phyloP scores from a whole-genome alignment of 345 rosid species.

The Litchi chinensis region DNA sequence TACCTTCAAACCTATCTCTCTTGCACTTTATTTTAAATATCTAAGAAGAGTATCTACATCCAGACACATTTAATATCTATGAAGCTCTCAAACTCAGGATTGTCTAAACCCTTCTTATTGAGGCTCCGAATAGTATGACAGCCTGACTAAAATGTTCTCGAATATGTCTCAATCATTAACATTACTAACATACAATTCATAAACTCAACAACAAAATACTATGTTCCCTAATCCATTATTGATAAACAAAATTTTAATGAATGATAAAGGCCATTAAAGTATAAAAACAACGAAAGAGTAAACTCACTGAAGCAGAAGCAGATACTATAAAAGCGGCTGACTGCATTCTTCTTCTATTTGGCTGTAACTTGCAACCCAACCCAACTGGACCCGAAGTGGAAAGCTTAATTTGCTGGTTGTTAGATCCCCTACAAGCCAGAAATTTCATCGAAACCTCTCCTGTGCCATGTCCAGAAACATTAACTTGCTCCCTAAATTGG shows the following conservation, averaged over 20 bases:
- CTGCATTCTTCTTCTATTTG: constrained; percentile 25
- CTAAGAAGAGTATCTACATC: neutral
- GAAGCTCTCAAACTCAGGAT: neutral
- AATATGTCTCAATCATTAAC: neutral
- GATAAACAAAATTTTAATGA: neutral
- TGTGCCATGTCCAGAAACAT: constrained; percentile 18
- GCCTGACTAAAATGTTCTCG: neutral
- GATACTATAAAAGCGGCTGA: constrained; percentile 38
- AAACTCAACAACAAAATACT: neutral
- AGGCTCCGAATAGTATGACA: neutral
- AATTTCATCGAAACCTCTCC: constrained; percentile 25
- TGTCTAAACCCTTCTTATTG: neutral
- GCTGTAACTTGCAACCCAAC: constrained; percentile 26
- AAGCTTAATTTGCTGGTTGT: constrained; percentile 14
- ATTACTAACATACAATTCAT: neutral
- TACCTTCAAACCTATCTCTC: neutral
- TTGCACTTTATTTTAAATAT: constrained; percentile 1
- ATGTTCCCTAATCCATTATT: neutral
- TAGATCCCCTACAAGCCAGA: constrained; percentile 17
- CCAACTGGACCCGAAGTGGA: constrained; percentile 27
- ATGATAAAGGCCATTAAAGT: neutral
- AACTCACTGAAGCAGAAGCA: constrained; percentile 41
- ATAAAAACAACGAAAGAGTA: neutral
- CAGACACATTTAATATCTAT: neutral
- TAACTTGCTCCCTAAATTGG: constrained; percentile 15